Evolutionary conservation across 331 rosid genomes (phyloP), one percentile per base, ranked within the genome.

Genomic region (Rosa hybrid): DNA sequence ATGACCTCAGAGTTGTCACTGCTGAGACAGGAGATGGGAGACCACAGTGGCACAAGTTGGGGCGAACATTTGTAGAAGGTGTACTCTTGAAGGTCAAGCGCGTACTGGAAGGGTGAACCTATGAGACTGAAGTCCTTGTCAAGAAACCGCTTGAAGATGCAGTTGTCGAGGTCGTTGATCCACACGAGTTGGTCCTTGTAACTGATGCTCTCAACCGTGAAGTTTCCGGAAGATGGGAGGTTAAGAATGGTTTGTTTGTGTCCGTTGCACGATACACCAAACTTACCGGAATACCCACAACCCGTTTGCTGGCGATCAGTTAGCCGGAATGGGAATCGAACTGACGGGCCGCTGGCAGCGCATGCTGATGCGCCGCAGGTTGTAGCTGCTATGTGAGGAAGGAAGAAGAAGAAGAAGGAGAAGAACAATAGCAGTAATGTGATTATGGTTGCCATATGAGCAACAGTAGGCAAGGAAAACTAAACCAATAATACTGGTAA

Each of bases 301-400:
- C 30, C 41, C 4, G 41, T 23, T 27, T 21, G 11, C 59, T 78
- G 76, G 20, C 7, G 16, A 30, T 14, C 13, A 48, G 0, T 9
- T 16, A 91, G 54, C 2, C 84, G 84, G 49, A 91, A 91, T 44
- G 96, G 96, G 59, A 89, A 91, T 2, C 48, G 53, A 46, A 89
- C 79, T 30, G 51, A 3, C 1, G 0, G 20, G 10, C 14, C 34
- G 0, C 50, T 65, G 3, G 27, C 12, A 12, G 12, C 4, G 51
- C 81, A 81, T 17, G 48, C 50, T n/a, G 59, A 74, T 50, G 3
- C 38, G 8, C 18, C 8, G 60, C 81, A 77, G 5, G 72, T 4
- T 4, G 62, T 1, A 6, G 4, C 41, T 0, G 80, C 27, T 17
- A 20, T 7, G 8, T 7, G 49, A 57, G 27, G 23, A 68, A 45